Conservation (phyloP, 164 flowering plant genomes). For the Nymphaea colorata region DNA sequence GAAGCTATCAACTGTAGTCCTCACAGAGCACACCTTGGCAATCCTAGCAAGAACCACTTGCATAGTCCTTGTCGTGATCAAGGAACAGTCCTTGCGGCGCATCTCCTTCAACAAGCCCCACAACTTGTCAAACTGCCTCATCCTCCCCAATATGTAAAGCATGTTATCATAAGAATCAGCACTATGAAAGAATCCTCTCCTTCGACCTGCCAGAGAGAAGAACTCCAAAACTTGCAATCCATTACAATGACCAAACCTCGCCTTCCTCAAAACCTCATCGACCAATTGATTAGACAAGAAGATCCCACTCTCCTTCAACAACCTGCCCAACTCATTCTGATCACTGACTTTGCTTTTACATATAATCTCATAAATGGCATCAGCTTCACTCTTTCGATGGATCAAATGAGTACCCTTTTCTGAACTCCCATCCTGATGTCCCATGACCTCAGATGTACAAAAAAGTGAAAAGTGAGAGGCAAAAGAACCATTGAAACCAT, state of each 20-base stretch:
- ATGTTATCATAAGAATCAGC: slow-evolving; percentile 55
- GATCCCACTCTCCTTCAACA: slow-evolving; percentile 32
- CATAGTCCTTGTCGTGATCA: slow-evolving; percentile 50
- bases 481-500: background rate
- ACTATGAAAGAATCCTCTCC: slow-evolving; percentile 56
- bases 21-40: slow-evolving; percentile 76
- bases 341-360: background rate
- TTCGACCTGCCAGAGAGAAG: slow-evolving; percentile 27
- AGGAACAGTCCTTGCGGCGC: slow-evolving; percentile 37
- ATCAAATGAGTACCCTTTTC: background rate
- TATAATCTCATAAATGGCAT: background rate
- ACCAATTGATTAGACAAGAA: slow-evolving; percentile 53
- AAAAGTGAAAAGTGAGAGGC: background rate
- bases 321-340: slow-evolving; percentile 23
- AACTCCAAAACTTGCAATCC: slow-evolving; percentile 59
- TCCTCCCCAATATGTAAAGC: slow-evolving; percentile 68
- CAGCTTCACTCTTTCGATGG: background rate
- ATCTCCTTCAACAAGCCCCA: slow-evolving; percentile 60
- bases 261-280: slow-evolving; percentile 59
- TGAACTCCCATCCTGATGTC: background rate
- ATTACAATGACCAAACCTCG: slow-evolving; percentile 64
- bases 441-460: background rate
- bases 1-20: slow-evolving; percentile 63
- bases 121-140: slow-evolving; percentile 35
- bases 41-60: slow-evolving; percentile 62